Conservation (phyloP, 2,329 filamentous ascomycete genomes). For the Aureobasidium mangrovei region DNA sequence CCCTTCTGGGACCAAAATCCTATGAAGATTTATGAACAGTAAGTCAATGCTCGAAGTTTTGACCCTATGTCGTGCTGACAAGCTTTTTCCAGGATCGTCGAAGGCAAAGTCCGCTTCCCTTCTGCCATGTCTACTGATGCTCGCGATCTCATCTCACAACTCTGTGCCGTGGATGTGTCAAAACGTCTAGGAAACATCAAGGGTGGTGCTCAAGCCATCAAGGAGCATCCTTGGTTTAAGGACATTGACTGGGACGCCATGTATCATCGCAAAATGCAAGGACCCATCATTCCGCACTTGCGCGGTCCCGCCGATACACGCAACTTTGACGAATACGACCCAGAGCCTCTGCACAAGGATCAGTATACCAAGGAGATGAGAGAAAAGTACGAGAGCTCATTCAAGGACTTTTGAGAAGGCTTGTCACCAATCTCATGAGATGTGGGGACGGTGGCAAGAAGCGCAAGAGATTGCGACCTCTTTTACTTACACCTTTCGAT, state of each 20-base stretch:
- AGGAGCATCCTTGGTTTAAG: conserved; percentile 66
- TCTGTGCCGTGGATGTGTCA: conserved; percentile 72
- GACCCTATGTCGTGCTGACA: neutral
- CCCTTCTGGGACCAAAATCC: conserved; percentile 83
- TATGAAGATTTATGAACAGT: conserved; percentile 74
- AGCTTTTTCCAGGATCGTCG: conserved; percentile 54
- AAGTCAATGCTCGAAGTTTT: conserved; percentile 15
- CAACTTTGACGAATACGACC: conserved; percentile 78
- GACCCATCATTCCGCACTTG: conserved; percentile 68
- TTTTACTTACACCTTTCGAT: neutral
- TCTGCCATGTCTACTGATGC: conserved; percentile 58
- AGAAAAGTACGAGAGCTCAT: conserved; percentile 60
- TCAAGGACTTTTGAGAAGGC: conserved; percentile 55
- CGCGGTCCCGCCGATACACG: conserved; percentile 64
- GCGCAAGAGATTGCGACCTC: neutral
- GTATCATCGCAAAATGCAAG: conserved; percentile 53
- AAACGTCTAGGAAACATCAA: conserved; percentile 70
- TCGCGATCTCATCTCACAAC: conserved; percentile 63
- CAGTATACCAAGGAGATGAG: conserved; percentile 61
- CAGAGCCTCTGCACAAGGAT: conserved; percentile 58
- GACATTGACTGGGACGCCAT: conserved; percentile 67
- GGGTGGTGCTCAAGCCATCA: conserved; percentile 63
- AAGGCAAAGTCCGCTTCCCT: conserved; percentile 68
- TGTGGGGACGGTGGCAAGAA: neutral
- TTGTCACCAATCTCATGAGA: neutral